Evolutionary conservation across 306 rosid genomes (phyloP).

Genomic region (Luffa acutangula): DNA sequence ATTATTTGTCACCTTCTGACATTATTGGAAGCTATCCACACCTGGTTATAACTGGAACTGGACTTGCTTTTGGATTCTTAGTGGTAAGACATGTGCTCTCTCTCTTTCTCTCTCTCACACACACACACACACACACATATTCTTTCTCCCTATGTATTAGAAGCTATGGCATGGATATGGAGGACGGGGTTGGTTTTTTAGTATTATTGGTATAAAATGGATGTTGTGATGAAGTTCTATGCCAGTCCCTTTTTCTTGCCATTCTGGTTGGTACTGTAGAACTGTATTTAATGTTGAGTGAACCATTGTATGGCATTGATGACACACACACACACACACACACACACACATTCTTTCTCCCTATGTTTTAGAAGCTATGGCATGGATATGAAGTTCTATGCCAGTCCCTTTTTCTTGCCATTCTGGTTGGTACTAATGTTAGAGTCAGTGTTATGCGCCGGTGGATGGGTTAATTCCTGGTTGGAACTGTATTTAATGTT

Average conservation of each 20-base stretch:
- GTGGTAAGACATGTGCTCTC: constrained; percentile 47
- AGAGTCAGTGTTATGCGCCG: not conserved
- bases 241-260: not conserved
- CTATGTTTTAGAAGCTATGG: no score
- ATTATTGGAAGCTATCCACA: no score
- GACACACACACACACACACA: no score
- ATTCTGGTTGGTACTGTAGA: not conserved
- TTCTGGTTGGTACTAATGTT: not conserved
- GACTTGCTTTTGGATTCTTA: constrained; percentile 83
- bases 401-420: not conserved
- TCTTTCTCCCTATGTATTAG: not conserved
- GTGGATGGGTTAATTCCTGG: not conserved
- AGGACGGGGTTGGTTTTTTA: not conserved
- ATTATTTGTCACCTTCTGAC: no score
- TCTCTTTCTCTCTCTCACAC: not conserved
- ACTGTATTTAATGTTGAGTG: no score
- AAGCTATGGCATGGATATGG: not conserved
- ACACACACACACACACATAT: no score
- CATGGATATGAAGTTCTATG: not conserved
- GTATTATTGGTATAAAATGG: not conserved
- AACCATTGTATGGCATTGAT: not conserved
- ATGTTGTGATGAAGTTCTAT: not conserved
- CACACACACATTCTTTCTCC: no score
- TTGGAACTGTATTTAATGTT: not conserved
- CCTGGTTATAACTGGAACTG: not conserved